Percentiles rank a stretch among this genome's conserved stretches.
These are phyloP conservation scores for Anthostomella pinea DNA, from an alignment of 2,329 filamentous ascomycete species.

Conservation along the genomic window DNA sequence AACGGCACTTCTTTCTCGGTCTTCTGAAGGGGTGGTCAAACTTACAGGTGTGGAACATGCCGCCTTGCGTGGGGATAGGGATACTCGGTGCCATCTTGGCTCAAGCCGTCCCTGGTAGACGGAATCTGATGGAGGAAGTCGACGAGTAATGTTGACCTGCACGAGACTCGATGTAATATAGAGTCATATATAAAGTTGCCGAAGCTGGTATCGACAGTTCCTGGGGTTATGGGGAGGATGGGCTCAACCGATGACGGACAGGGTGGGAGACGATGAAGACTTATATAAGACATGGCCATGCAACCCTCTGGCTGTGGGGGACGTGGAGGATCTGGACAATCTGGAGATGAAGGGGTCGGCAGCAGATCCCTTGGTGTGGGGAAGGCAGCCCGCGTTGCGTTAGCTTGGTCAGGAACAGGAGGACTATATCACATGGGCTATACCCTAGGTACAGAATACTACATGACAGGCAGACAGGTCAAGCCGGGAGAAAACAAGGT, in stretches of 20 bases:
- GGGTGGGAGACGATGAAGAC: slow-evolving; percentile 35
- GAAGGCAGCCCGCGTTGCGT: slow-evolving; percentile 22
- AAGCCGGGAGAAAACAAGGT: slow-evolving; percentile 19
- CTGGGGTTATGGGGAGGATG: slow-evolving; percentile 24
- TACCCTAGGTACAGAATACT: slow-evolving; percentile 24
- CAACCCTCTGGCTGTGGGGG: slow-evolving; percentile 32
- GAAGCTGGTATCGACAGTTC: slow-evolving; percentile 17
- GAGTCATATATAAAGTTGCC: slow-evolving; percentile 14
- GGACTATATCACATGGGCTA: slow-evolving; percentile 24
- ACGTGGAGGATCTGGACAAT: slow-evolving; percentile 34
- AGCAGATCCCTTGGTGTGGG: slow-evolving; percentile 24
- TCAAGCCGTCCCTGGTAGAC: slow-evolving; percentile 13
- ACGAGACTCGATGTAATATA: slow-evolving; percentile 4
- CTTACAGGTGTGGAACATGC: slow-evolving; percentile 50
- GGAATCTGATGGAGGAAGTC: slow-evolving; percentile 11
- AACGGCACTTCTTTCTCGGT: slow-evolving; percentile 3
- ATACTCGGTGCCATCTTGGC: slow-evolving; percentile 44
- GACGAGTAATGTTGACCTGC: too few relatives aligned
- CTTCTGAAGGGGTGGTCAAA: background rate
- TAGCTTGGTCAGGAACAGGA: slow-evolving; percentile 27
- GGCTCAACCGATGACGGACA: slow-evolving; percentile 28
- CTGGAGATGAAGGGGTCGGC: slow-evolving; percentile 31
- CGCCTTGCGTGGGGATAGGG: slow-evolving; percentile 46
- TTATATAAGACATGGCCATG: slow-evolving; percentile 40
- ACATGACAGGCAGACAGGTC: slow-evolving; percentile 24